Percentiles rank a stretch among this genome's conserved stretches.
Evolutionary conservation across 176 grass and related monocot genomes (phyloP).

Genomic region (Aegilops longissima): DNA sequence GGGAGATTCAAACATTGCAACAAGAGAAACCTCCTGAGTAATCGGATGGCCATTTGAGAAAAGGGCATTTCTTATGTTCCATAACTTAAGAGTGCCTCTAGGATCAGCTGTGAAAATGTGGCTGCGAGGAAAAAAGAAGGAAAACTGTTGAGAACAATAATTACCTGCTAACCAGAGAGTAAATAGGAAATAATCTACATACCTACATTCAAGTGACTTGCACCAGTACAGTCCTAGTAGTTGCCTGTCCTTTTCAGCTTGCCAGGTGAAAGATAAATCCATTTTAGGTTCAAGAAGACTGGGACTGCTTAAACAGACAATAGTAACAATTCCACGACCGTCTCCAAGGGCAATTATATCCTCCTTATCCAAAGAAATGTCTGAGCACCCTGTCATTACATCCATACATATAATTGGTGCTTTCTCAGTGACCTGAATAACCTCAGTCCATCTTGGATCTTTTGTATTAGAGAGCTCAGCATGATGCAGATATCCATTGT

Average conservation of each 20-base stretch:
- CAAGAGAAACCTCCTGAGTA: constrained; percentile 43
- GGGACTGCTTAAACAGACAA: constrained; percentile 40
- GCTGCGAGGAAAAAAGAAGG: constrained; percentile 26
- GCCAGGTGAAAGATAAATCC: constrained; percentile 58
- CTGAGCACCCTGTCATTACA: constrained; percentile 36
- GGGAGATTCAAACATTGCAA: constrained; percentile 62
- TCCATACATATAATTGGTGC: constrained; percentile 89
- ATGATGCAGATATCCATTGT: constrained; percentile 80
- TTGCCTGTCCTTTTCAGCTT: constrained; percentile 90
- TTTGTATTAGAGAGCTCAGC: constrained; percentile 49
- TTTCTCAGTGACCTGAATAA: constrained; percentile 60
- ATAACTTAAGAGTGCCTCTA: constrained; percentile 56
- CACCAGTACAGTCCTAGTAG: constrained; percentile 90
- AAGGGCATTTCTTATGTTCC: constrained; percentile 59
- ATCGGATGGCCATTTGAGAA: constrained; percentile 31
- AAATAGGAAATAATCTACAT: constrained; percentile 19
- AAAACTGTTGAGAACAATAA: constrained; percentile 20
- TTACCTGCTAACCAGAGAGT: background rate
- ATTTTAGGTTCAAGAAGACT: constrained; percentile 39
- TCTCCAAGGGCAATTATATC: constrained; percentile 92
- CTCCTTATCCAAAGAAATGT: constrained; percentile 42
- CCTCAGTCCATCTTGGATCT: constrained; percentile 65
- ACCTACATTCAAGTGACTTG: constrained; percentile 87
- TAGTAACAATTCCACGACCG: constrained; percentile 75
- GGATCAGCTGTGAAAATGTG: constrained; percentile 90